phyloP scores from a whole-genome alignment of 2,329 filamentous ascomycete genomes.

The Aspergillus sp. region DNA sequence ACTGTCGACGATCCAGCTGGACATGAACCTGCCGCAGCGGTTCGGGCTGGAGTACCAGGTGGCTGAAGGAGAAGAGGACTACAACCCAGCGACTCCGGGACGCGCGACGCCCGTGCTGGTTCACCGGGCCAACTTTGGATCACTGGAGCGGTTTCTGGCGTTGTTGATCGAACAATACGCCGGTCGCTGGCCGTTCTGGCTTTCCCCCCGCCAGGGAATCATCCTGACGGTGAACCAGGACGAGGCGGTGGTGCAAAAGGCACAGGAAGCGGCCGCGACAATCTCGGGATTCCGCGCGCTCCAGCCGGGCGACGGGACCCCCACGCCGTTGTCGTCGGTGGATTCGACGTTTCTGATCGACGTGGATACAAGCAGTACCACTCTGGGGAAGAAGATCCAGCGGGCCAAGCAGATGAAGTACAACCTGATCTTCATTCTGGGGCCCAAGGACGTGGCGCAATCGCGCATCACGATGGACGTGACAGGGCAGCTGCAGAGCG shows the following conservation, averaged over 20 bases:
- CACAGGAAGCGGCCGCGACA: slow-evolving; percentile 49
- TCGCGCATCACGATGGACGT: slow-evolving; percentile 51
- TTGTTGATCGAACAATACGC: slow-evolving; percentile 80
- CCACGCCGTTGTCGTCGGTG: slow-evolving; percentile 43
- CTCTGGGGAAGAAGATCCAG: slow-evolving; percentile 66
- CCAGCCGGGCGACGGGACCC: slow-evolving; percentile 23
- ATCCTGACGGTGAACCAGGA: slow-evolving; percentile 68
- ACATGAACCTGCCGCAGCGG: slow-evolving; percentile 82
- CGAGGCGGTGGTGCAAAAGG: slow-evolving; percentile 44
- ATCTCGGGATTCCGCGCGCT: slow-evolving; percentile 44
- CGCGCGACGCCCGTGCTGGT: slow-evolving; percentile 73
- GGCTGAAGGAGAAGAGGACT: slow-evolving; percentile 40
- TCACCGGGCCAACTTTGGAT: slow-evolving; percentile 80
- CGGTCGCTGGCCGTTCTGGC: slow-evolving; percentile 82
- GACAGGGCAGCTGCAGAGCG: slow-evolving; percentile 42
- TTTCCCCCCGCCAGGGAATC: slow-evolving; percentile 74
- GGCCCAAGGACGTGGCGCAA: slow-evolving; percentile 60
- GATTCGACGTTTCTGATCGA: slow-evolving; percentile 68
- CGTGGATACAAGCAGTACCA: slow-evolving; percentile 62
- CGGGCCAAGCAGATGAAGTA: slow-evolving; percentile 72
- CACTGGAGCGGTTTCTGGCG: slow-evolving; percentile 80
- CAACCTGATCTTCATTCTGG: slow-evolving; percentile 70
- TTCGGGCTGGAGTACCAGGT: slow-evolving; percentile 73
- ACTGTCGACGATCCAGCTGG: slow-evolving; percentile 82
- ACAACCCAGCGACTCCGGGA: slow-evolving; percentile 47